phyloP scores from a whole-genome alignment of 2,329 filamentous ascomycete species.

The Amauroascus niger region DNA sequence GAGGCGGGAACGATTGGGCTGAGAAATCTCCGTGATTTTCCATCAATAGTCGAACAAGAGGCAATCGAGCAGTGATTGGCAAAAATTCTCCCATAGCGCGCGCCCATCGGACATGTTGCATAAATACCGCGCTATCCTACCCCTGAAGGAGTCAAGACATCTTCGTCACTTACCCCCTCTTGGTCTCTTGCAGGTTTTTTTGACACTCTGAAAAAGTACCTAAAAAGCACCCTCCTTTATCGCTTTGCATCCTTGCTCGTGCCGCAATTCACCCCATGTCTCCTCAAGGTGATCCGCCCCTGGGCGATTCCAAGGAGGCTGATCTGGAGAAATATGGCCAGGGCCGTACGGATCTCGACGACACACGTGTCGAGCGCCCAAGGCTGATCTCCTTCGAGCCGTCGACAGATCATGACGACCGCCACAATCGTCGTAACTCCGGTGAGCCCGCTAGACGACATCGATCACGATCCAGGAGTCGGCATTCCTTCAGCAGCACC shows the following conservation, averaged over 20 bases:
- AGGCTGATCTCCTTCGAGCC: slow-evolving; percentile 8
- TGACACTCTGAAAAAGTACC: background rate
- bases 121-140: slow-evolving; percentile 7
- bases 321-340: slow-evolving; percentile 6
- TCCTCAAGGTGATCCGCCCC: slow-evolving; percentile 1
- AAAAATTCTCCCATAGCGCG: background rate
- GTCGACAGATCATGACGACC: background rate
- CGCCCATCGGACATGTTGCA: background rate
- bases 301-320: background rate
- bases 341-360: background rate
- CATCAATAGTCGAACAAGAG: background rate
- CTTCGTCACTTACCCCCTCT: background rate
- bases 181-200: background rate
- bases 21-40: background rate
- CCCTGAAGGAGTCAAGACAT: background rate
- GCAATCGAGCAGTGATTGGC: background rate
- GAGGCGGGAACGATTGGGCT: background rate
- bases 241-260: background rate
- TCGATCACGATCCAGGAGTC: slow-evolving; percentile 9
- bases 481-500: slow-evolving; percentile 11
- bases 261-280: background rate
- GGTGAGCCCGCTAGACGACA: slow-evolving; percentile 5
- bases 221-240: background rate
- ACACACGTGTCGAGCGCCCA: background rate
- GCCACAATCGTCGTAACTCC: slow-evolving; percentile 2